A percentile compares a stretch with the other conserved stretches of the same genome.
Conservation (phyloP, 2,329 filamentous ascomycete species). For the Beauveria sp. region DNA sequence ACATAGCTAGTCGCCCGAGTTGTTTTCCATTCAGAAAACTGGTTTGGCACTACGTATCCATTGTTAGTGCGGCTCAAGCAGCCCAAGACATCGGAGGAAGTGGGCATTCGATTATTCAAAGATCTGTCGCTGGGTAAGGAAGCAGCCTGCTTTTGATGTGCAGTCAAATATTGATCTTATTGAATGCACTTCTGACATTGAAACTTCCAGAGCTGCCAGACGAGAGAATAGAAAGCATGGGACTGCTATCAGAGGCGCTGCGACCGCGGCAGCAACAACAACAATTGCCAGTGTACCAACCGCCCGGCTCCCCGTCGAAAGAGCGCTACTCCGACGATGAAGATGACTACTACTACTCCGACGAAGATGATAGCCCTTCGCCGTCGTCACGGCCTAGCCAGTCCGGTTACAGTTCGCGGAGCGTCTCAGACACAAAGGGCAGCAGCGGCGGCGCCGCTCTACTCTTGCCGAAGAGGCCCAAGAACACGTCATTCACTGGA, state of each 20-base stretch:
- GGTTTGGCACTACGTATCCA: slow-evolving; percentile 1
- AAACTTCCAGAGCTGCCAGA: background rate
- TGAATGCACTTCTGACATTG: background rate
- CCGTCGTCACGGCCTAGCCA: slow-evolving; percentile 31
- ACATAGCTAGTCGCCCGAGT: background rate
- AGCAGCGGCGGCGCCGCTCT: slow-evolving; percentile 20
- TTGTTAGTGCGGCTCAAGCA: slow-evolving; percentile 2
- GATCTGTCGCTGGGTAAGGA: background rate
- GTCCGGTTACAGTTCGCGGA: slow-evolving; percentile 47
- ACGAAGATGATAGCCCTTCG: slow-evolving; percentile 36
- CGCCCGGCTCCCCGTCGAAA: slow-evolving; percentile 34
- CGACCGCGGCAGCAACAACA: slow-evolving; percentile 32
- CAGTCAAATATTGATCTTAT: background rate
- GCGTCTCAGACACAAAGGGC: slow-evolving; percentile 37
- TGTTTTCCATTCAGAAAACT: background rate
- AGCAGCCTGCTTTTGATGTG: background rate
- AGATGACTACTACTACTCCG: slow-evolving; percentile 38
- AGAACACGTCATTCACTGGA: slow-evolving; percentile 15
- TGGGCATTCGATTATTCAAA: background rate
- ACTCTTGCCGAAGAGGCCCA: slow-evolving; percentile 35
- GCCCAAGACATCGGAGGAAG: background rate
- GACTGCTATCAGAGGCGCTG: slow-evolving; percentile 39
- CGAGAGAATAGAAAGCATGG: slow-evolving; percentile 33
- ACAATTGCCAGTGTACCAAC: slow-evolving; percentile 46
- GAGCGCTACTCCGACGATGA: slow-evolving; percentile 46